Conservation (phyloP, 1,284 basidiomycete genomes). For the Sanghuangporus weigelae region DNA sequence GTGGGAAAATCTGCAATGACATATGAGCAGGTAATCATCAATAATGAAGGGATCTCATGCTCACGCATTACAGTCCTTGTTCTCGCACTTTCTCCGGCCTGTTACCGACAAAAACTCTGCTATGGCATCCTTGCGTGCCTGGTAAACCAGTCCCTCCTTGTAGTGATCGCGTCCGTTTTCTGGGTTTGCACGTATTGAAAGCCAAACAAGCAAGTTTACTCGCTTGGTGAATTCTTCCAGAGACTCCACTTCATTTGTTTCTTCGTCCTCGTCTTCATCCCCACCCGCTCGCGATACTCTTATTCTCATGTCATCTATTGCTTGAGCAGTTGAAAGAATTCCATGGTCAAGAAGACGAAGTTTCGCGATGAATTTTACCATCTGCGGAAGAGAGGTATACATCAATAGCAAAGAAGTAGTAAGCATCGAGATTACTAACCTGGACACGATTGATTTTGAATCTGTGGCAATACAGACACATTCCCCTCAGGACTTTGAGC, state of each 20-base stretch:
- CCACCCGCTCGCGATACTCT: slow-evolving; percentile 29
- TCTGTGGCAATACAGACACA: slow-evolving; percentile 94
- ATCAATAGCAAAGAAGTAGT: neutral
- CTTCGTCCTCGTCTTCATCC: slow-evolving; percentile 35
- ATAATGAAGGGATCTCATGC: slow-evolving; percentile 30
- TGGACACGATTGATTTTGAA: slow-evolving; percentile 80
- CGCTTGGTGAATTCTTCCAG: slow-evolving; percentile 64
- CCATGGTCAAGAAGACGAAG: slow-evolving; percentile 89
- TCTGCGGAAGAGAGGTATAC: neutral
- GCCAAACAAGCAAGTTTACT: slow-evolving; percentile 71
- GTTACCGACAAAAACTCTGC: slow-evolving; percentile 77
- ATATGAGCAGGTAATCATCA: slow-evolving; percentile 5
- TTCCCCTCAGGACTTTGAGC: slow-evolving; percentile 83
- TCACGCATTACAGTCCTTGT: slow-evolving; percentile 75
- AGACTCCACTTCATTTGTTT: slow-evolving; percentile 45
- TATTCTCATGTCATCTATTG: slow-evolving; percentile 60
- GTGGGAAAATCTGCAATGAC: slow-evolving; percentile 61
- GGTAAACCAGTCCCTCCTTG: slow-evolving; percentile 86
- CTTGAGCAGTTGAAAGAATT: slow-evolving; percentile 77
- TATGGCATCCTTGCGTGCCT: slow-evolving; percentile 81
- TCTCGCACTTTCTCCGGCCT: slow-evolving; percentile 69
- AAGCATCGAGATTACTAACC: slow-evolving; percentile 44
- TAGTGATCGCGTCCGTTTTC: slow-evolving; percentile 73
- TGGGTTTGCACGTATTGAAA: slow-evolving; percentile 44
- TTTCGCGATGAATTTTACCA: slow-evolving; percentile 74